Base-by-base conservation (phyloP, 1,284 basidiomycete genomes). In the Ustilago cynodontis region DNA sequence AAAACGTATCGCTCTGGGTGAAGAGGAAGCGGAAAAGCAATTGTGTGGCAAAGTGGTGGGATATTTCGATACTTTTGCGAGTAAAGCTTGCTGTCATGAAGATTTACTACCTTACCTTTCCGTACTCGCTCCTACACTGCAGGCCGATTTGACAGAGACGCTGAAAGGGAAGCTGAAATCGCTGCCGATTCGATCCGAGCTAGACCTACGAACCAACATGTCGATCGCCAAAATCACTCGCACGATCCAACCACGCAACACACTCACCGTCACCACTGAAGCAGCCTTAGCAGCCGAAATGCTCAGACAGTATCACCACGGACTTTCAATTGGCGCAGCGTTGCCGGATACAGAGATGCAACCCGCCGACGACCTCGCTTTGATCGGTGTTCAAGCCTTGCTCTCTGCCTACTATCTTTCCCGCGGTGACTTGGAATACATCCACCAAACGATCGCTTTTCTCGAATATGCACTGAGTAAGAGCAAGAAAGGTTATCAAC, bases 1-100 rank as follows among this genome's bases (percentile, higher is more conserved):
- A 18, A 65, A 63, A 47, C 62, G 59, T 5, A 6, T 16, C 16
- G 33, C 20, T 28, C 20, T 37, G 1, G 60, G 28, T 8, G 60
- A 66, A 10, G 37, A 29, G 2, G 65, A 68, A 13, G 62, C 52
- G 2, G 65, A 57, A 8, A 35, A 47, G 2, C 52, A 63, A 13
- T 54, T 77, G 13, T 29, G 31, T 0, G 35, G 55, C 35, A 68
- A 65, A 41, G 31, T 64, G 33, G 3, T 53, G 0, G 86, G 88
- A 52, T 96, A 95, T 85, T 91, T 94, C 80, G 87, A 90, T 43
- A 88, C 87, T 65, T 91, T 94, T 80, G 91, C 92, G 13, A 90
- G 91, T 83, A 96, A 94, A 86, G 88, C 91, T 6, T 93, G 92
- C 85, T 94, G 93, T 84, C 93, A 91, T 72, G 93, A 95, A 86